Conservation (phyloP, 2,329 filamentous ascomycete genomes). For the Aspergillus ustus region DNA sequence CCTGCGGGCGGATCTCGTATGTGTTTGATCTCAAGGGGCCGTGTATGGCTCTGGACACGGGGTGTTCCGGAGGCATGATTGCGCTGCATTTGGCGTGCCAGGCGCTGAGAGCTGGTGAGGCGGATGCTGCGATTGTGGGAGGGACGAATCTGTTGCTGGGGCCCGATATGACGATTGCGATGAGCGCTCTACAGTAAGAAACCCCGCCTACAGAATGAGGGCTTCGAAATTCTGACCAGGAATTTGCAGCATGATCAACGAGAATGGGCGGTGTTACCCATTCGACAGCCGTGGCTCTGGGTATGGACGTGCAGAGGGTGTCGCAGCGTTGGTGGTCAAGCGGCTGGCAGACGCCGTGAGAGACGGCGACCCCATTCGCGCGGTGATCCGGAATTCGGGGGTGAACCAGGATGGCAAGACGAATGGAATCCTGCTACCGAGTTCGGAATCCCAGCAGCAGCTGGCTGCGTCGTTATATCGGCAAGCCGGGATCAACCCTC, state of each 20-base stretch:
- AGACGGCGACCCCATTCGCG: slow-evolving; percentile 47
- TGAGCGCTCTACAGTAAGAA: not conserved
- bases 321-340: slow-evolving; percentile 24
- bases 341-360: slow-evolving; percentile 43
- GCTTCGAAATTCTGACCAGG: not conserved
- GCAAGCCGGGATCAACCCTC: slow-evolving; percentile 23
- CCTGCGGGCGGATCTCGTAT: slow-evolving; percentile 2
- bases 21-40: not conserved
- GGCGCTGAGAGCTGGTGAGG: not conserved
- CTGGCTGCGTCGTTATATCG: slow-evolving; percentile 31
- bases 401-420: slow-evolving; percentile 51
- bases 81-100: slow-evolving; percentile 2
- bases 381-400: slow-evolving; percentile 41
- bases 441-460: slow-evolving; percentile 28
- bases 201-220: not conserved
- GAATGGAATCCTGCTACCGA: slow-evolving; percentile 48
- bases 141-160: not conserved
- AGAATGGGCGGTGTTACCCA: slow-evolving; percentile 11
- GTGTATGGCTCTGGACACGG: not conserved
- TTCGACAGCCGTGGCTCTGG: slow-evolving; percentile 47
- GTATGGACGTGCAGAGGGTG: slow-evolving; percentile 10
- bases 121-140: not conserved
- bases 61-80: not conserved
- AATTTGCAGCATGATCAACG: not conserved
- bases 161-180: not conserved